phyloP scores from a whole-genome alignment of 1,284 basidiomycete genomes.

The Dichomitus squalens region DNA sequence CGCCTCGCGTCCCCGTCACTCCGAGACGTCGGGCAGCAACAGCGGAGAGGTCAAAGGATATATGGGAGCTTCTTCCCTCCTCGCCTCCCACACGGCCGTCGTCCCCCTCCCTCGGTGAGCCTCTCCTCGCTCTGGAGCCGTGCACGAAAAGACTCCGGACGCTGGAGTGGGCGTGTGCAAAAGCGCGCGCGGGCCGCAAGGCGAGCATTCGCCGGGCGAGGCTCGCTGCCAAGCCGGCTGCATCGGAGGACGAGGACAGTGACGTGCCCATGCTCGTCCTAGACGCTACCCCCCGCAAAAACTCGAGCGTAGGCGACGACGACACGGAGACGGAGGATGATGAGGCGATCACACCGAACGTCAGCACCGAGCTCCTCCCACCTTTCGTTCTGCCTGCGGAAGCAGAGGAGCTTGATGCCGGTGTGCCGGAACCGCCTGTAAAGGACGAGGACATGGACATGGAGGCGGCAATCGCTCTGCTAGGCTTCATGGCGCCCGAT shows the following conservation, averaged over 20 bases:
- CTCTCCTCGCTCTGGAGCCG: constrained; percentile 33
- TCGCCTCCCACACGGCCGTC: constrained; percentile 41
- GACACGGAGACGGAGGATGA: constrained; percentile 30
- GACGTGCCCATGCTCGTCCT: constrained; percentile 30
- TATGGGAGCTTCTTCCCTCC: constrained; percentile 48
- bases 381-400: constrained; percentile 9
- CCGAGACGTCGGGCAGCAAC: constrained; percentile 24
- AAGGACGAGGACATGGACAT: constrained; percentile 35
- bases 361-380: constrained; percentile 25
- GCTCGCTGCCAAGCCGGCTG: constrained; percentile 4
- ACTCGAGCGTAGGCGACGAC: constrained; percentile 18
- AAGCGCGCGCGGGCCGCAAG: constrained; percentile 36
- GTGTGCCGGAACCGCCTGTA: constrained; percentile 7
- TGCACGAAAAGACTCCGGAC: constrained; percentile 38
- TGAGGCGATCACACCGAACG: constrained; percentile 32
- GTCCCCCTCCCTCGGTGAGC: constrained; percentile 37
- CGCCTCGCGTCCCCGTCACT: constrained; percentile 32
- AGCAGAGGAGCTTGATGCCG: background rate
- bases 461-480: constrained; percentile 47
- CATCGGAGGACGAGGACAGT: constrained; percentile 30
- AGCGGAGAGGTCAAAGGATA: constrained; percentile 15
- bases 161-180: constrained; percentile 50
- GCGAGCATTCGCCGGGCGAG: background rate
- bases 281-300: constrained; percentile 14
- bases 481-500: constrained; percentile 40